Evolutionary conservation across 2,329 filamentous ascomycete species (phyloP).

Genomic region (Penicillium polonicum): DNA sequence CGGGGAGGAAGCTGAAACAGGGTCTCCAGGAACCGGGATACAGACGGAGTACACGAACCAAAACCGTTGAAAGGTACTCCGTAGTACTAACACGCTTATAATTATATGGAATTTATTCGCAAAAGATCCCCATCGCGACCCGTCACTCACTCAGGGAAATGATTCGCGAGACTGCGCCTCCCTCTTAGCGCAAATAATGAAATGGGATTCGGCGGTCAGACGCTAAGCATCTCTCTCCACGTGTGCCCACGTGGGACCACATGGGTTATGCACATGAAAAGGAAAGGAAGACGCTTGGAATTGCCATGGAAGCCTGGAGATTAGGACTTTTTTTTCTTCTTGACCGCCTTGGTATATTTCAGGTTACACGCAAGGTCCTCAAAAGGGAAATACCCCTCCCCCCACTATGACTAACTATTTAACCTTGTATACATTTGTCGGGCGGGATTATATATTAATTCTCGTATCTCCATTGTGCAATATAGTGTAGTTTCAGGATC

Average conservation of each 20-base stretch:
- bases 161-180: slow-evolving; percentile 12
- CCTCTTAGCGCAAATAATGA: slow-evolving; percentile 13
- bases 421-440: neutral
- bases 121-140: neutral
- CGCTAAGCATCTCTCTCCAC: slow-evolving; percentile 31
- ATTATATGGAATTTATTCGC: slow-evolving; percentile 1
- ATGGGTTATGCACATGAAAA: slow-evolving; percentile 29
- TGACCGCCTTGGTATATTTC: neutral
- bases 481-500: slow-evolving; percentile 3
- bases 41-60: neutral
- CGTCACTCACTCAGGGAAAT: neutral
- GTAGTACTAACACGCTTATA: neutral
- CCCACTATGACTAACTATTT: neutral
- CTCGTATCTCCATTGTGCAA: neutral
- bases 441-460: neutral
- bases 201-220: slow-evolving; percentile 16
- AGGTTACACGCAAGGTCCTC: neutral
- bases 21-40: neutral
- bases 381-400: neutral
- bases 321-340: neutral
- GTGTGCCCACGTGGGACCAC: slow-evolving; percentile 39
- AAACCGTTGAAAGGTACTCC: neutral
- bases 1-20: neutral
- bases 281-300: slow-evolving; percentile 29
- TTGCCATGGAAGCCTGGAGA: slow-evolving; percentile 22